Percentiles rank a stretch among this genome's conserved stretches.
Evolutionary conservation across 768 basidiomycete species (phyloP).

Genomic region (Suillus subalutaceus): DNA sequence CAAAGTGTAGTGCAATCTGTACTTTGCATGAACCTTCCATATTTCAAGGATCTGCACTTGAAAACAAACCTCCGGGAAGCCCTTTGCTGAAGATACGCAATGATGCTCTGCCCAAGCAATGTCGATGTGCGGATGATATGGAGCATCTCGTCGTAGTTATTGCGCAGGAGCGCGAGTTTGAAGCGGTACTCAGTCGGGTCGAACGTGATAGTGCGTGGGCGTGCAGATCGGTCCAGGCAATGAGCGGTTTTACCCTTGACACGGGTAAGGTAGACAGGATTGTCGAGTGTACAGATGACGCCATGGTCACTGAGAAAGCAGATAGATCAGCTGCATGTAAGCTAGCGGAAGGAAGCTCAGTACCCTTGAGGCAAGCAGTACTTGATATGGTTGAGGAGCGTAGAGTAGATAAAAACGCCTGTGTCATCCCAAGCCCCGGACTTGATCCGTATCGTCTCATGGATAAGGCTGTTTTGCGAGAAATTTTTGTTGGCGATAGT

Average conservation of each 20-base stretch:
- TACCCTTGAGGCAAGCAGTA: slow-evolving; percentile 96
- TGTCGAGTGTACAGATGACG: slow-evolving; percentile 97
- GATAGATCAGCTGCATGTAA: slow-evolving; percentile 5
- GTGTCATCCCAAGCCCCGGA: slow-evolving; percentile 99
- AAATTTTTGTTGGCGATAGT: slow-evolving; percentile 96
- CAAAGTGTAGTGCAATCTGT: slow-evolving; percentile 96
- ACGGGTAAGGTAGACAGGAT: slow-evolving; percentile 96
- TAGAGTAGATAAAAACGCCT: slow-evolving; percentile 97
- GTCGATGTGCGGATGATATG: slow-evolving; percentile 96
- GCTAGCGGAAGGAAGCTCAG: background rate
- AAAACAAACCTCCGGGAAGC: slow-evolving; percentile 85
- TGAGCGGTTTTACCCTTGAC: slow-evolving; percentile 96
- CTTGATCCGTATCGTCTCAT: slow-evolving; percentile 99
- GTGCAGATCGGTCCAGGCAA: slow-evolving; percentile 94
- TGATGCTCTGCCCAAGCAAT: slow-evolving; percentile 96
- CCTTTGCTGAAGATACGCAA: slow-evolving; percentile 96
- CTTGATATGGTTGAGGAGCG: slow-evolving; percentile 98
- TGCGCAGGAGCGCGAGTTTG: slow-evolving; percentile 91
- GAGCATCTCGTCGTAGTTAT: slow-evolving; percentile 96
- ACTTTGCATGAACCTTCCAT: background rate
- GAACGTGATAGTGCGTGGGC: slow-evolving; percentile 93
- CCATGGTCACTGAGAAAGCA: slow-evolving; percentile 79
- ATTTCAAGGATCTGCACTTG: background rate
- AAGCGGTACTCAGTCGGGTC: slow-evolving; percentile 99
- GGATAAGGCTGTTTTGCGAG: slow-evolving; percentile 85